phyloP scores from a whole-genome alignment of 2,329 filamentous ascomycete genomes.

The Nemania abortiva region DNA sequence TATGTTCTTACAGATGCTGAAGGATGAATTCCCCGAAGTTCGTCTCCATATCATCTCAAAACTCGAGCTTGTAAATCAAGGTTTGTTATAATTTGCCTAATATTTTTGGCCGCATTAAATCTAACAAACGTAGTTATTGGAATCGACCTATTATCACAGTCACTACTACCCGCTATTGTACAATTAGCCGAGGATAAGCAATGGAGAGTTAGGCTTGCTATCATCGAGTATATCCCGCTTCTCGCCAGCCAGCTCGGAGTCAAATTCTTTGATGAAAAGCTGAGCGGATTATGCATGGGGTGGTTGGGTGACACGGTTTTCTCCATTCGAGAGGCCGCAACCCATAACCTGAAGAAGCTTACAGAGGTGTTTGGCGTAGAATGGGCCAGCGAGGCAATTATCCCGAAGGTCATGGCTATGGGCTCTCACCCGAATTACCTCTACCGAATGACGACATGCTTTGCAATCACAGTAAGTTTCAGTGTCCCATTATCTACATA shows the following conservation, averaged over 20 bases:
- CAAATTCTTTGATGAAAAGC: slow-evolving; percentile 98
- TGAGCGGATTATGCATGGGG: slow-evolving; percentile 95
- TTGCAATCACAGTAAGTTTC: slow-evolving; percentile 89
- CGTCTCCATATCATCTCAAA: slow-evolving; percentile 99
- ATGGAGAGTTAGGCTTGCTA: slow-evolving; percentile 96
- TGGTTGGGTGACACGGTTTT: slow-evolving; percentile 99
- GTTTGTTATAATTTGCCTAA: slow-evolving; percentile 59
- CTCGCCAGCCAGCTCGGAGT: slow-evolving; percentile 95
- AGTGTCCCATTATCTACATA: background rate
- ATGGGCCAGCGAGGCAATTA: slow-evolving; percentile 96
- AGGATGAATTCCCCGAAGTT: slow-evolving; percentile 98
- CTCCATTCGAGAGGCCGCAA: slow-evolving; percentile 97
- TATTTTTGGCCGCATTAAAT: background rate
- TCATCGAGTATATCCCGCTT: slow-evolving; percentile 98
- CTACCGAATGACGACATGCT: slow-evolving; percentile 99
- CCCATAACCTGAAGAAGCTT: slow-evolving; percentile 96
- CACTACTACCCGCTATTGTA: slow-evolving; percentile 94
- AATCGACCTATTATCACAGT: slow-evolving; percentile 96
- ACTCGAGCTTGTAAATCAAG: slow-evolving; percentile 96
- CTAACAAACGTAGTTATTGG: slow-evolving; percentile 79
- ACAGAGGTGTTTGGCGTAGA: slow-evolving; percentile 98
- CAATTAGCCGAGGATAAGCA: slow-evolving; percentile 99
- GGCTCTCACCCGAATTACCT: slow-evolving; percentile 98
- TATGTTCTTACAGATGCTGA: slow-evolving; percentile 99
- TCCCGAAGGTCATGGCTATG: slow-evolving; percentile 99